Percentiles rank a stretch among this genome's conserved stretches.
Conservation (phyloP, 2,329 filamentous ascomycete genomes). For the Cercospora sp. region DNA sequence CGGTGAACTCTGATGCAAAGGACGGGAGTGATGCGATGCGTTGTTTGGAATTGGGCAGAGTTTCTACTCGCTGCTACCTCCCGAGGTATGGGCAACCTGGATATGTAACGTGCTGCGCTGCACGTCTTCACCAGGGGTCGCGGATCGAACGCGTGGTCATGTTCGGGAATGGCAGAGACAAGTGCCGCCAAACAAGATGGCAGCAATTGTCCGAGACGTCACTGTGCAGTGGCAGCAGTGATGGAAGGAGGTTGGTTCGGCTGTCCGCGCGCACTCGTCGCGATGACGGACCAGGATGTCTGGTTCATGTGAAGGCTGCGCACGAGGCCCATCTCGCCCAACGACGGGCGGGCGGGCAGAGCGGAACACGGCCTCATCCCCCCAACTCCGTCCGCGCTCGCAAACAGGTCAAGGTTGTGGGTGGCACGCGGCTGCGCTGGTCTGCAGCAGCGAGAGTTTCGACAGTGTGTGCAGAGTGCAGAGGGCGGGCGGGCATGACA, state of each 20-base stretch:
- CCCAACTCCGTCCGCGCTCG: not conserved
- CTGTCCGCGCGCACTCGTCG: not conserved
- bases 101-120: not conserved
- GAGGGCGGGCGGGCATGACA: not conserved
- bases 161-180: not conserved
- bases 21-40: not conserved
- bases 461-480: not conserved
- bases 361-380: not conserved
- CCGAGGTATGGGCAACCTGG: not conserved
- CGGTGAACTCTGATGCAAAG: not conserved
- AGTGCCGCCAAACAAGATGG: slow-evolving; percentile 12
- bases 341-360: not conserved
- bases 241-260: not conserved
- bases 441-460: not conserved
- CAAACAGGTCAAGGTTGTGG: slow-evolving; percentile 6
- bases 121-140: not conserved
- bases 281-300: slow-evolving; percentile 5
- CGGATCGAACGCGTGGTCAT: not conserved
- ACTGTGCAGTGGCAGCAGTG: slow-evolving; percentile 8
- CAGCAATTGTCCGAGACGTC: not conserved
- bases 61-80: not conserved
- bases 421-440: slow-evolving; percentile 10
- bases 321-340: slow-evolving; percentile 6
- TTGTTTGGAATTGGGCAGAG: not conserved
- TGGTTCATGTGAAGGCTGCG: slow-evolving; percentile 1